A percentile compares a stretch with the other conserved stretches of the same genome.
These are phyloP conservation scores for Monotropa hypopitys DNA, from an alignment of 179 eudicot species.

Conservation along the genomic window DNA sequence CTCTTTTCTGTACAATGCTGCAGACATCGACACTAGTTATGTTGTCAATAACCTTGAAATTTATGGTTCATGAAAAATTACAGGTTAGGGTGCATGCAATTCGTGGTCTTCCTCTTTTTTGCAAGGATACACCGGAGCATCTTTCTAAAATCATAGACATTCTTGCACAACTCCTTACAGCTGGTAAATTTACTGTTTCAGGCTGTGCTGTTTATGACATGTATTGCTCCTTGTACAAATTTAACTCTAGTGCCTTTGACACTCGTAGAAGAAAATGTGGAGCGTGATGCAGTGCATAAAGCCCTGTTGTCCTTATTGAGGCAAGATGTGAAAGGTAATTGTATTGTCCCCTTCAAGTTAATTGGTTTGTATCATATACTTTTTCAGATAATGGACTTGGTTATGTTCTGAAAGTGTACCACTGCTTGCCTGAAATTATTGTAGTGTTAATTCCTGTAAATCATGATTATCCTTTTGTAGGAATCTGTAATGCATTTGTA, in stretches of 20 bases:
- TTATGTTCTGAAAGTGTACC: neutral
- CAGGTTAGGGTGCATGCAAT: slow-evolving; percentile 96
- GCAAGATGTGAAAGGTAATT: slow-evolving; percentile 89
- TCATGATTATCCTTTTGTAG: neutral
- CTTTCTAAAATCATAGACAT: slow-evolving; percentile 83
- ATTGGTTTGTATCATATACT: neutral
- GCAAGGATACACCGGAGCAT: slow-evolving; percentile 90
- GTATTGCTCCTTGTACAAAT: neutral
- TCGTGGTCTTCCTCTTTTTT: slow-evolving; percentile 92
- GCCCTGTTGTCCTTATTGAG: slow-evolving; percentile 86
- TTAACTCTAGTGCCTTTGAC: slow-evolving; percentile 9
- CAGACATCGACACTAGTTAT: neutral
- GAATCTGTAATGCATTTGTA: neutral
- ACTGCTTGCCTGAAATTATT: neutral
- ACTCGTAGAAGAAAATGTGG: slow-evolving; percentile 78
- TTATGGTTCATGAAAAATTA: neutral
- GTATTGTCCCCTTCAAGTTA: neutral
- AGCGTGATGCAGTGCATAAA: slow-evolving; percentile 94
- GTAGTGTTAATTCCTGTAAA: neutral
- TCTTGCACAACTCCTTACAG: slow-evolving; percentile 81
- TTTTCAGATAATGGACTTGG: neutral
- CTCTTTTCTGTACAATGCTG: neutral
- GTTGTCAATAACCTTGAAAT: neutral
- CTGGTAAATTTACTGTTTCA: slow-evolving; percentile 44
- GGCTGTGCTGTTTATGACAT: neutral